Evolutionary conservation across 257 asterid genomes (phyloP).

Genomic region (Scutellaria minor): DNA sequence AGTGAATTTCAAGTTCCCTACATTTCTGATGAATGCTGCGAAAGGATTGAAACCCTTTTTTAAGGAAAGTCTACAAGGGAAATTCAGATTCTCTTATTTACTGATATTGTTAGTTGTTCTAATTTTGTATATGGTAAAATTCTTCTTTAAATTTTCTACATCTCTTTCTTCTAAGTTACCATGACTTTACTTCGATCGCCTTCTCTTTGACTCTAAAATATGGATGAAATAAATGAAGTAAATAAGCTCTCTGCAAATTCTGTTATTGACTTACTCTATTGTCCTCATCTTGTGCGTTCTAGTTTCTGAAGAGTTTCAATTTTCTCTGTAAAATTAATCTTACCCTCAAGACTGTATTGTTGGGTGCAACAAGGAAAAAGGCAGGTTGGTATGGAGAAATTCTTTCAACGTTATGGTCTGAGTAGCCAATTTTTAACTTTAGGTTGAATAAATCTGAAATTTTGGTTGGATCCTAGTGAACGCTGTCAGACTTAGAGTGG

Average conservation of each 20-base stretch:
- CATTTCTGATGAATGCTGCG: conserved; percentile 5
- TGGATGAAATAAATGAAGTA: background rate
- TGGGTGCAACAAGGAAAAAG: conserved; percentile 10
- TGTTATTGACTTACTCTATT: background rate
- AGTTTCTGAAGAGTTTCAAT: conserved; percentile 9
- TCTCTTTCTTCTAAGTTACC: background rate
- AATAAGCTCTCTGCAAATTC: background rate
- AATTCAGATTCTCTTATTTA: background rate
- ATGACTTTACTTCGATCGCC: conserved; percentile 4
- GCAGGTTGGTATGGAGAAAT: background rate
- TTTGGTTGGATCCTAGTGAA: background rate
- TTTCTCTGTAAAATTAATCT: background rate
- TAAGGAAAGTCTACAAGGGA: background rate
- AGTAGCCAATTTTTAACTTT: background rate
- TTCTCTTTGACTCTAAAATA: background rate
- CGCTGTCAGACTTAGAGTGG: conserved; percentile 11
- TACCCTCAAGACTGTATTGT: conserved; percentile 18
- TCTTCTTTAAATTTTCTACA: background rate
- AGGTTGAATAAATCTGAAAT: background rate
- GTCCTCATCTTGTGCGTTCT: conserved; percentile 1
- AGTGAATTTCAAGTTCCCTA: conserved; percentile 4
- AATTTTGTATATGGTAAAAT: background rate
- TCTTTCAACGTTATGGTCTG: conserved; percentile 1
- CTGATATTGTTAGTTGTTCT: background rate
- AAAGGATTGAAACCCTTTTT: background rate